Base-by-base conservation (phyloP, 1,139 yeast species). In the Zygoascus sp. region DNA sequence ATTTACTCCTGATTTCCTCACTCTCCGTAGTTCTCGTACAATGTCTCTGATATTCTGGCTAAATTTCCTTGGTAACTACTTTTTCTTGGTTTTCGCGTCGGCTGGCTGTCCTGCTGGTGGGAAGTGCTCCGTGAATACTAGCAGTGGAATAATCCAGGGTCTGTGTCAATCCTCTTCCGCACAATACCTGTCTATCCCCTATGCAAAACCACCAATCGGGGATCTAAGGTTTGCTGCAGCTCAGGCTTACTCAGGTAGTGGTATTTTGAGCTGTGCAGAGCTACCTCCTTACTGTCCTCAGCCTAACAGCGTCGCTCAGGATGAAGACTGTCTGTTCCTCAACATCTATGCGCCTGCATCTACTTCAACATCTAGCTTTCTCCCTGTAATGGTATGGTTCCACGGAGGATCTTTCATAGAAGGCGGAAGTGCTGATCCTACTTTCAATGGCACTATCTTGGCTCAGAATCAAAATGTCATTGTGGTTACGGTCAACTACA, bases 391-490 rank as follows among this genome's bases (percentile, higher is more conserved):
- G 53, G 54, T 63, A n/a, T 68, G 70, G 70, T 57, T 68, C 40
- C 66, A 67, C 47, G 73, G 72, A 4, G 72, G 73, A n/a, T 65
- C 70, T 1, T 66, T 65, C 46, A 30, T 49, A 8, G 53, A 48
- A 13, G 69, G 70, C 2, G 60, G 68, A 1, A 53, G 61, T 23
- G 52, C 60, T 5, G 65, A 65, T 36, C 61, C 65, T 5, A 55
- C 58, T 2, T 60, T 64, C 48, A 62, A 67, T 48, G 68, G 67
- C 19, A 48, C 64, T 3, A 45, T 46, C 7, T 56, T 68, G 17
- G 66, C 68, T 1, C 47, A 54, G 23, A 53, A 56, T 9, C 58
- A 61, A 42, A 59, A 62, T 19, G 61, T 67, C 37, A 58, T 69
- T 36, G 65, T 66, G 20, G 69, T 69, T 13, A 57, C 69, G 3